These are phyloP conservation scores for Metschnikowia colocasiae DNA, from an alignment of 805 yeast species.

Conservation along the genomic window DNA sequence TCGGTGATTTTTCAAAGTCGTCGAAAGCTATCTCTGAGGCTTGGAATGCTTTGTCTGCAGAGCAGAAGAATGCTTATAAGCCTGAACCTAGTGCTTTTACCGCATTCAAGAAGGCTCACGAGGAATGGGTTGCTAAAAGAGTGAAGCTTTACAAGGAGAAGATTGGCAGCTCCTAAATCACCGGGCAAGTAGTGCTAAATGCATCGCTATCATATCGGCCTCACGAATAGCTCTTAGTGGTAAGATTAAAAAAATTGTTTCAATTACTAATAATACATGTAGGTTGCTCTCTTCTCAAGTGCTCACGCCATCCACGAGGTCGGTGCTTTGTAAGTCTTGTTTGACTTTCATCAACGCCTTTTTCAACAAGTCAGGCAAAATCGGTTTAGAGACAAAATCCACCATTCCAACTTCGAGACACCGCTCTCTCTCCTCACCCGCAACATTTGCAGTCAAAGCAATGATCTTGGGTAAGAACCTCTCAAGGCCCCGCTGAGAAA, in stretches of 20 bases:
- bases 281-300: neutral
- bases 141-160: constrained; percentile 18
- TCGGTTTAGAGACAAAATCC: constrained; percentile 52
- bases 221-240: neutral
- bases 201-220: neutral
- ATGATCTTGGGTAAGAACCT: constrained; percentile 36
- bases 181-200: neutral
- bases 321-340: neutral
- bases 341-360: constrained; percentile 27
- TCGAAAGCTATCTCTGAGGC: constrained; percentile 24
- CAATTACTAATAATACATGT: neutral
- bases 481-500: constrained; percentile 19
- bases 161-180: neutral
- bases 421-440: constrained; percentile 47
- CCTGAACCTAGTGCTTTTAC: constrained; percentile 19
- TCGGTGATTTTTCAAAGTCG: constrained; percentile 21
- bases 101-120: constrained; percentile 20
- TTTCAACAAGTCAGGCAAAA: constrained; percentile 43
- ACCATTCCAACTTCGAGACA: constrained; percentile 51
- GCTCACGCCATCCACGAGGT: neutral
- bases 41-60: constrained; percentile 30
- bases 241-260: neutral
- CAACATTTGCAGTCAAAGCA: constrained; percentile 52
- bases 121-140: constrained; percentile 33
- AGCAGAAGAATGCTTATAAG: constrained; percentile 27